Percentiles rank a stretch among this genome's conserved stretches.
phyloP scores from a whole-genome alignment of 352 stramenopile species.

The Phytophthora pisi region DNA sequence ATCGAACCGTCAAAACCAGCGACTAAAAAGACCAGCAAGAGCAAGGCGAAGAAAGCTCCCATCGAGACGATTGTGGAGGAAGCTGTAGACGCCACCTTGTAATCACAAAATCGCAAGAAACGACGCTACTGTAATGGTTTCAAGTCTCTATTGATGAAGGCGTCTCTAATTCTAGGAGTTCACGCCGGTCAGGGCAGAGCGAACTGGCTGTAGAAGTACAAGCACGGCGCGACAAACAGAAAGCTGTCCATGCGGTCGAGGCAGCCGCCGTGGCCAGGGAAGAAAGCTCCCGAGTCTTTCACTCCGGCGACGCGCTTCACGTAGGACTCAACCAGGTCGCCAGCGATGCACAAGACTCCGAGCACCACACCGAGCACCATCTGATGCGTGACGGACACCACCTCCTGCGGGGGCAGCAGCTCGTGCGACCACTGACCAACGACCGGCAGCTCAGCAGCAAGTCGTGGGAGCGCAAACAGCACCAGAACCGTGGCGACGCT shows the following conservation, averaged over 20 bases:
- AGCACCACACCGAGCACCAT: conserved; percentile 49
- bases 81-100: conserved; percentile 61
- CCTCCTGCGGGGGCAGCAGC: conserved; percentile 34
- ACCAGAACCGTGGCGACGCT: conserved; percentile 55
- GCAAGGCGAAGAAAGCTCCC: conserved; percentile 35
- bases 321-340: conserved; percentile 72
- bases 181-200: conserved; percentile 13
- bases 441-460: conserved; percentile 15
- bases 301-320: conserved; percentile 72
- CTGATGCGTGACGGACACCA: conserved; percentile 44
- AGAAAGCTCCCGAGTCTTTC: conserved; percentile 76
- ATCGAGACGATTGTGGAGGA: conserved; percentile 58
- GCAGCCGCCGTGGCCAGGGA: conserved; percentile 76
- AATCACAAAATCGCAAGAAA: conserved; percentile 13
- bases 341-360: conserved; percentile 64
- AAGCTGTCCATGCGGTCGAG: conserved; percentile 86
- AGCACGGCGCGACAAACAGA: conserved; percentile 63
- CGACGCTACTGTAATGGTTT: conserved; percentile 9
- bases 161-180: conserved; percentile 2
- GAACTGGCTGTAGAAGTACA: conserved; percentile 62
- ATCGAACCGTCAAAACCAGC: conserved; percentile 20
- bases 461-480: conserved; percentile 42
- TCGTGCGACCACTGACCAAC: conserved; percentile 23
- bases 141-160: conserved; percentile 15
- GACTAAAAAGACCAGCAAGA: conserved; percentile 15